Conservation (phyloP, 208 protist species). For the Acanthamoeba rhysodes region DNA sequence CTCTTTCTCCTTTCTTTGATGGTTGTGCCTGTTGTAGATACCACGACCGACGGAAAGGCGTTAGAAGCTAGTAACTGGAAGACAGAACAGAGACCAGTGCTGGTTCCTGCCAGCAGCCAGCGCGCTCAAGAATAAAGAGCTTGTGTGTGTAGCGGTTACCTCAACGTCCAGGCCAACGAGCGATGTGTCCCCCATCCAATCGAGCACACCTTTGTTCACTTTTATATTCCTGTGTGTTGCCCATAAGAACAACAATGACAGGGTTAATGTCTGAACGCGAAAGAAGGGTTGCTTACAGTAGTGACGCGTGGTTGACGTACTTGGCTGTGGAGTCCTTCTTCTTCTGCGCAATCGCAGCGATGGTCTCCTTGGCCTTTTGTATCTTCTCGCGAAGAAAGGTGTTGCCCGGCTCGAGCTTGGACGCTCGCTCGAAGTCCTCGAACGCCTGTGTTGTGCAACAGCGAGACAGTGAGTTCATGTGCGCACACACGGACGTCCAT, state of each 20-base stretch:
- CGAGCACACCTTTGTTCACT: constrained; percentile 54
- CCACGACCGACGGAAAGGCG: background rate
- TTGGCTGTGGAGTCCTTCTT: constrained; percentile 58
- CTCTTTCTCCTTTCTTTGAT: constrained; percentile 5
- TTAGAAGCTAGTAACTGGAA: background rate
- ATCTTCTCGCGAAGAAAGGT: constrained; percentile 41
- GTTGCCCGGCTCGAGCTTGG: constrained; percentile 61
- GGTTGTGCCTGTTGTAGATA: background rate
- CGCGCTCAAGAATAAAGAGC: background rate
- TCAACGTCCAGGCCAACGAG: constrained; percentile 33
- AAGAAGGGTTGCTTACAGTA: background rate
- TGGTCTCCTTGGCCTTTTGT: constrained; percentile 64
- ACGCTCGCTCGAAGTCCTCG: constrained; percentile 46
- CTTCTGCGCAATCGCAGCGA: constrained; percentile 58
- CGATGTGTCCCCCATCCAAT: constrained; percentile 57
- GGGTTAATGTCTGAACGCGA: background rate
- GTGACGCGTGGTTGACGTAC: background rate
- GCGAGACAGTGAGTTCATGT: background rate
- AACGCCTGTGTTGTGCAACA: background rate
- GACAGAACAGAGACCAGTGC: background rate
- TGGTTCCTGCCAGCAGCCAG: background rate
- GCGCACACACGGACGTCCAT: background rate
- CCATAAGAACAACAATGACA: background rate
- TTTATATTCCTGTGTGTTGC: constrained; percentile 28
- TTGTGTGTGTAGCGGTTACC: background rate